These are phyloP conservation scores for Trametes sanguinea DNA, from an alignment of 768 basidiomycete species.

Conservation along the genomic window DNA sequence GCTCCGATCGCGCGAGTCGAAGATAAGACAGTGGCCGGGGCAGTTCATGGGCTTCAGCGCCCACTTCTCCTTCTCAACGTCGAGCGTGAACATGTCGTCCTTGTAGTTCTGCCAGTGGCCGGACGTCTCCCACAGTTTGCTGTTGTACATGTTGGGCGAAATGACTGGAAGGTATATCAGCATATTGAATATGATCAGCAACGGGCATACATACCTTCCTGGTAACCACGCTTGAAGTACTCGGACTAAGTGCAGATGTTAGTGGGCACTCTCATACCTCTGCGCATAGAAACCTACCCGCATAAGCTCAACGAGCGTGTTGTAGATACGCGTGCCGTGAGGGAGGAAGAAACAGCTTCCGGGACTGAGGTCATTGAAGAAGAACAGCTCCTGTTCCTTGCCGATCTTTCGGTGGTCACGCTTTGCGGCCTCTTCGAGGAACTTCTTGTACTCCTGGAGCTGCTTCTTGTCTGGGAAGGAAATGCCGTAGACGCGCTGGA, in stretches of 20 bases:
- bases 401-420: constrained; percentile 97
- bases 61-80: constrained; percentile 95
- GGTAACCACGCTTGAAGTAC: constrained; percentile 94
- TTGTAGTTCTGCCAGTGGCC: constrained; percentile 99
- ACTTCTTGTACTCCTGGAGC: constrained; percentile 90
- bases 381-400: constrained; percentile 97
- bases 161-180: constrained; percentile 60
- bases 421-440: constrained; percentile 96
- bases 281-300: constrained; percentile 53
- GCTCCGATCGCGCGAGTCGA: constrained; percentile 89
- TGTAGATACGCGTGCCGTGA: constrained; percentile 96
- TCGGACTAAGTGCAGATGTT: constrained; percentile 56
- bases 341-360: constrained; percentile 97
- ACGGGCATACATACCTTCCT: constrained; percentile 61
- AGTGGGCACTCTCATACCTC: neutral
- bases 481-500: constrained; percentile 97
- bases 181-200: neutral
- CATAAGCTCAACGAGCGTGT: constrained; percentile 87
- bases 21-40: constrained; percentile 94
- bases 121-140: constrained; percentile 96
- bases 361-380: constrained; percentile 96
- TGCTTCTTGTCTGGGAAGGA: constrained; percentile 99
- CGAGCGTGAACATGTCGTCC: constrained; percentile 96
- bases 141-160: constrained; percentile 96
- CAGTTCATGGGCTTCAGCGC: constrained; percentile 99